phyloP scores from a whole-genome alignment of 305 asterid species.

The Plantago lanceolata region DNA sequence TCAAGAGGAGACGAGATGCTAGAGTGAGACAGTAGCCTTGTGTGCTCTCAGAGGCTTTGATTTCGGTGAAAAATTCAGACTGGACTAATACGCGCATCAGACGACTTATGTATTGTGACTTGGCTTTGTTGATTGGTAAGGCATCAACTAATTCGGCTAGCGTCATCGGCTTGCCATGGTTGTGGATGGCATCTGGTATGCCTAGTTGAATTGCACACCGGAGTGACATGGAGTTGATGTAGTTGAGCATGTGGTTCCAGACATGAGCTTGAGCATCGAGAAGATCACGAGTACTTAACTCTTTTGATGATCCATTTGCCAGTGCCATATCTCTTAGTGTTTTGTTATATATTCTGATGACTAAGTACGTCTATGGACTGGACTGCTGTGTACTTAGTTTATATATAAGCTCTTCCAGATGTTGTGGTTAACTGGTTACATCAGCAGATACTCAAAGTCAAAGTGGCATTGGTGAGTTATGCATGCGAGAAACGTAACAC shows the following conservation, averaged over 20 bases:
- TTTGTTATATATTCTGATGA: too few species aligned
- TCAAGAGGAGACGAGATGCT: conserved; percentile 24
- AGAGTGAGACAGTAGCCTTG: conserved; percentile 31
- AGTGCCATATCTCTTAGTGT: too few species aligned
- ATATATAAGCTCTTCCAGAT: too few species aligned
- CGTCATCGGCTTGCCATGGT: conserved; percentile 34
- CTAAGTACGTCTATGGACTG: too few species aligned
- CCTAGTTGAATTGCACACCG: conserved; percentile 20
- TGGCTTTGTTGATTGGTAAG: conserved; percentile 28
- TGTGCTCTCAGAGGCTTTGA: not conserved
- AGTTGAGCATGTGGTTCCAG: conserved; percentile 30
- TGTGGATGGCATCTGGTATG: conserved; percentile 35
- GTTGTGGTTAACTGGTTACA: too few species aligned
- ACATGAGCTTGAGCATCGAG: conserved; percentile 35
- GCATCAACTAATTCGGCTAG: conserved; percentile 27
- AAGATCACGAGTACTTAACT: conserved; percentile 18
- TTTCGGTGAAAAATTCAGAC: conserved; percentile 25
- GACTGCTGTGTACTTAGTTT: too few species aligned
- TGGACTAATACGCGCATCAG: conserved; percentile 31
- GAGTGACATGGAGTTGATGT: conserved; percentile 21
- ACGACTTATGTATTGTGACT: conserved; percentile 24
- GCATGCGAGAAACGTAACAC: too few species aligned
- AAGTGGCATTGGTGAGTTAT: too few species aligned
- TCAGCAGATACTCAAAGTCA: too few species aligned
- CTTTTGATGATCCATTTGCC: not conserved